Evolutionary conservation across 768 basidiomycete genomes (phyloP).

Genomic region (Pulveroboletus sp.): DNA sequence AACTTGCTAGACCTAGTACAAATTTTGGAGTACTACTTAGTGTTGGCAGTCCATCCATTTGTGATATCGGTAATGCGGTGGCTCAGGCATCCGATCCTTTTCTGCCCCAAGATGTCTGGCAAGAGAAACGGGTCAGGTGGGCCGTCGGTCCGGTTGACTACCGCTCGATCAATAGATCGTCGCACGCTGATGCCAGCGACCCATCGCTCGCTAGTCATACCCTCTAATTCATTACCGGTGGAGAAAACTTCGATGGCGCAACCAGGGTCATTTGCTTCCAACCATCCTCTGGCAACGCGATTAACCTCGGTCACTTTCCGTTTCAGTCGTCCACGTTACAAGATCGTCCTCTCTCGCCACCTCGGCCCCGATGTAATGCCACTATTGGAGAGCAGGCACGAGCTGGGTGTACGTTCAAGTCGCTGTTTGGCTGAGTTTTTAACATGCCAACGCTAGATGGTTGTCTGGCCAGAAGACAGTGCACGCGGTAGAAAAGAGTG

Average conservation of each 20-base stretch:
- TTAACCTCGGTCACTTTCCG: constrained; percentile 27
- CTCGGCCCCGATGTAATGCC: constrained; percentile 66
- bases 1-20: no score
- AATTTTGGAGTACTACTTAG: no score
- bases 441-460: constrained; percentile 32
- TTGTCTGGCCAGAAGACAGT: constrained; percentile 52
- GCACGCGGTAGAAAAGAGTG: constrained; percentile 61
- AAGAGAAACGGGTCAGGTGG: no score
- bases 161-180: neutral
- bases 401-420: constrained; percentile 48
- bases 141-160: constrained; percentile 1
- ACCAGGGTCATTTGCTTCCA: constrained; percentile 24
- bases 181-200: neutral
- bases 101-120: no score
- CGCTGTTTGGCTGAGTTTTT: neutral
- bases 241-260: constrained; percentile 17
- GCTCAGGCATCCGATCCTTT: no score
- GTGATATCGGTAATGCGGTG: no score
- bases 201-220: no score
- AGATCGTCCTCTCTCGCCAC: constrained; percentile 58
- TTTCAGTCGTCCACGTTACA: constrained; percentile 27
- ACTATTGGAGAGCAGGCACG: constrained; percentile 43
- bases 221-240: neutral
- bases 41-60: no score
- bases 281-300: constrained; percentile 7